Conservation (phyloP, 2,329 filamentous ascomycete genomes). For the Fonsecaea nubica region DNA sequence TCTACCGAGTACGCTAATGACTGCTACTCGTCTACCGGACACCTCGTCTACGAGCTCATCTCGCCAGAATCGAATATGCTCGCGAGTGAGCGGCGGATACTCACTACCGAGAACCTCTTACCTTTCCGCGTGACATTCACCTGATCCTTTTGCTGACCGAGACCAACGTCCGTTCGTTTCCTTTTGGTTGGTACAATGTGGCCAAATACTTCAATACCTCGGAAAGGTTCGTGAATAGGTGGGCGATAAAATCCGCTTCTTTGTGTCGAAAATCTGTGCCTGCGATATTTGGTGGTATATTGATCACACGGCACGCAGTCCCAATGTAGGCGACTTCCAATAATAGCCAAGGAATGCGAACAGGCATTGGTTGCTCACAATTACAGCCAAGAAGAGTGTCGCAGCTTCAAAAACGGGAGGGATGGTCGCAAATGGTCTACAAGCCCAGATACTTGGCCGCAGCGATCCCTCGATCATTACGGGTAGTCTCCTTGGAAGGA, state of each 20-base stretch:
- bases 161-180: not conserved
- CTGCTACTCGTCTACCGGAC: too few relatives aligned
- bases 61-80: not conserved
- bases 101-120: too few relatives aligned
- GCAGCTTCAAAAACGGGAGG: not conserved
- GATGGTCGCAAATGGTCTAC: not conserved
- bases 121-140: conserved; percentile 1
- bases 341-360: not conserved
- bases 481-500: not conserved
- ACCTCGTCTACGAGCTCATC: too few relatives aligned
- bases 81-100: not conserved
- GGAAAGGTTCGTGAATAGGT: not conserved
- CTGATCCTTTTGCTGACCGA: not conserved
- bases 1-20: too few relatives aligned
- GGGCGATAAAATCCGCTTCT: not conserved
- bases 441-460: not conserved
- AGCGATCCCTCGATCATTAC: not conserved
- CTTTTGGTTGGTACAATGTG: not conserved
- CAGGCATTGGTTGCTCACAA: not conserved
- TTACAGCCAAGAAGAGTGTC: not conserved
- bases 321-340: not conserved
- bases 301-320: not conserved
- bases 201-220: not conserved
- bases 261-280: not conserved
- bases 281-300: not conserved